Evolutionary conservation across 2,329 filamentous ascomycete species (phyloP).

Genomic region (Fusarium albosuccineum): DNA sequence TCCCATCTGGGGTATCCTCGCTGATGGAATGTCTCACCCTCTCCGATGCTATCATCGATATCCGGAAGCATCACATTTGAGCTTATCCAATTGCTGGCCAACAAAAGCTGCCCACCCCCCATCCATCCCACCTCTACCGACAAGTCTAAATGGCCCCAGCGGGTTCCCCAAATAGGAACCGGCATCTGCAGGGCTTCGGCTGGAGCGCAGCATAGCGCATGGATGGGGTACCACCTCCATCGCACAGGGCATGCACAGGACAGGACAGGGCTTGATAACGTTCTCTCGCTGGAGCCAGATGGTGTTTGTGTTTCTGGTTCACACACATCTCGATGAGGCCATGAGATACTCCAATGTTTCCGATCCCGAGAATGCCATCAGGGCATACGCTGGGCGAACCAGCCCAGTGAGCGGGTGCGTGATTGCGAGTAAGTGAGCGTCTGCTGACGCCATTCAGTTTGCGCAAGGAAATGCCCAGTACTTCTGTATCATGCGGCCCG

Average conservation of each 20-base stretch:
- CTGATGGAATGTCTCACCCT: slow-evolving; percentile 6
- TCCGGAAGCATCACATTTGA: slow-evolving; percentile 18
- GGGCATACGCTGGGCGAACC: not conserved
- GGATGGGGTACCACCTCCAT: slow-evolving; percentile 12
- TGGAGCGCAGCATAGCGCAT: not conserved
- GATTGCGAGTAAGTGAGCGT: slow-evolving; percentile 34
- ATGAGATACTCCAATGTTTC: not conserved
- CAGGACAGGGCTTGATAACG: slow-evolving; percentile 16
- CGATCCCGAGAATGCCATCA: slow-evolving; percentile 15
- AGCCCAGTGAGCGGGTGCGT: not conserved
- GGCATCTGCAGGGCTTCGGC: slow-evolving; percentile 13
- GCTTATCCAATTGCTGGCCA: slow-evolving; percentile 10
- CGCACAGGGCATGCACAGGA: not conserved
- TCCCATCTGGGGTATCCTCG: not conserved
- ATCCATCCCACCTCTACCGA: not conserved
- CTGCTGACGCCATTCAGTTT: slow-evolving; percentile 41
- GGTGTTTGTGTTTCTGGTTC: slow-evolving; percentile 4
- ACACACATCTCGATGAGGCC: not conserved
- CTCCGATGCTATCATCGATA: slow-evolving; percentile 15
- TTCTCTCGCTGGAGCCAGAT: slow-evolving; percentile 9
- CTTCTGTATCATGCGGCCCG: not conserved
- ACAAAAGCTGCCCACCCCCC: slow-evolving; percentile 17
- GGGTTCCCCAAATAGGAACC: slow-evolving; percentile 30
- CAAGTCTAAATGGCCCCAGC: not conserved
- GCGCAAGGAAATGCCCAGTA: not conserved